phyloP scores from a whole-genome alignment of 1,139 yeast genomes.

The Yamadazyma sp. region DNA sequence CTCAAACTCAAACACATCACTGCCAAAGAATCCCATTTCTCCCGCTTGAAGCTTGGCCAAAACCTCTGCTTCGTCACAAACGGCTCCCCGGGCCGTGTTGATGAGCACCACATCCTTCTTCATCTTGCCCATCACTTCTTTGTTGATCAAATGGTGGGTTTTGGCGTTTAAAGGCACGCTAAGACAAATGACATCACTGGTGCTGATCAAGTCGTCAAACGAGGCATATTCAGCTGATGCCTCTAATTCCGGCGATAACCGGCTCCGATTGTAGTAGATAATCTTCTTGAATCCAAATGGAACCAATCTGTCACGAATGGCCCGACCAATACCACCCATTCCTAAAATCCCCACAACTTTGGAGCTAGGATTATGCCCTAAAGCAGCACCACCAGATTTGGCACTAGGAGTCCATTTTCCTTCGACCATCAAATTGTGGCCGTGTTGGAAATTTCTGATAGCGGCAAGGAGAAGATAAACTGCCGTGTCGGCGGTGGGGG shows the following conservation, averaged over 20 bases:
- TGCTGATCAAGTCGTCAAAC: constrained; percentile 53
- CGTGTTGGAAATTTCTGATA: constrained; percentile 59
- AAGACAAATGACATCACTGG: constrained; percentile 59
- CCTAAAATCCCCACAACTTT: constrained; percentile 68
- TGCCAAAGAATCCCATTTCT: constrained; percentile 69
- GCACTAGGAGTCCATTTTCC: constrained; percentile 57
- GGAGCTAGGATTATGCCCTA: constrained; percentile 55
- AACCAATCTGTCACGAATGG: constrained; percentile 57
- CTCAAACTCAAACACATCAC: constrained; percentile 85
- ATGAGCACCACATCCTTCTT: constrained; percentile 64
- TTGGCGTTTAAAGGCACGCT: constrained; percentile 61
- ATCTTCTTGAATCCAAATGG: constrained; percentile 66
- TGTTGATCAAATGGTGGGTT: constrained; percentile 60
- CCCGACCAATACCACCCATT: constrained; percentile 77
- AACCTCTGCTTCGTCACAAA: constrained; percentile 66
- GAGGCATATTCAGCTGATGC: constrained; percentile 55
- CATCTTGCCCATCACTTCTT: constrained; percentile 52
- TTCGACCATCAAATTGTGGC: constrained; percentile 43
- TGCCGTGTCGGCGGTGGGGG: constrained; percentile 82
- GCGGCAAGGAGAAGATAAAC: constrained; percentile 65
- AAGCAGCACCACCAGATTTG: constrained; percentile 26
- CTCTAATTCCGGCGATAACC: constrained; percentile 54
- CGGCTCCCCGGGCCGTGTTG: constrained; percentile 75
- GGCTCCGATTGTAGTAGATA: constrained; percentile 60
- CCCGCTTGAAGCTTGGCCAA: constrained; percentile 64